Evolutionary conservation across 2,329 filamentous ascomycete genomes (phyloP).

Genomic region (Ilyonectria mors-panacis): DNA sequence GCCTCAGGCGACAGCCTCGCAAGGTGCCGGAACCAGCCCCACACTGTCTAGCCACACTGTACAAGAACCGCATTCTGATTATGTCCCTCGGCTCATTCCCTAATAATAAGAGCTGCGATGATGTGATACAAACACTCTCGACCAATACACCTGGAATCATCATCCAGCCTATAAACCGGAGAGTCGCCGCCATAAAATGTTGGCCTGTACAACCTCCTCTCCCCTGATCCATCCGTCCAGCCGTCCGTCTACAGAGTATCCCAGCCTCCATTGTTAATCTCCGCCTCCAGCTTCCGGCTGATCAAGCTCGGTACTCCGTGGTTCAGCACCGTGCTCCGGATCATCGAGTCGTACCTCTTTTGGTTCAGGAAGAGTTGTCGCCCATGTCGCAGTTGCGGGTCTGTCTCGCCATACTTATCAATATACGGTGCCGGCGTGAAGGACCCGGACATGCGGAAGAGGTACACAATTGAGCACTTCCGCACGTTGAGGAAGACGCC

Average conservation of each 20-base stretch:
- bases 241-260: constrained; percentile 71
- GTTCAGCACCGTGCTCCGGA: constrained; percentile 87
- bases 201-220: constrained; percentile 12
- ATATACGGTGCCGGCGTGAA: constrained; percentile 93
- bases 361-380: constrained; percentile 94
- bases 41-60: constrained; percentile 16
- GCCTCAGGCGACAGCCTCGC: constrained; percentile 22
- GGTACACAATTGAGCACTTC: constrained; percentile 92
- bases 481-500: constrained; percentile 98
- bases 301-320: constrained; percentile 93
- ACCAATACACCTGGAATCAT: constrained; percentile 1
- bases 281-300: constrained; percentile 89
- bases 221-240: constrained; percentile 17
- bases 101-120: constrained; percentile 1
- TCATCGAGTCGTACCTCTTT: constrained; percentile 90
- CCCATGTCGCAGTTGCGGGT: constrained; percentile 88
- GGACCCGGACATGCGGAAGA: constrained; percentile 85
- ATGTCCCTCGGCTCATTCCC: background rate
- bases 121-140: constrained; percentile 9
- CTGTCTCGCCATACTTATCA: constrained; percentile 95
- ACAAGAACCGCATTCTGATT: background rate
- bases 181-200: constrained; percentile 5
- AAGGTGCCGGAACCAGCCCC: background rate
- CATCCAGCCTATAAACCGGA: background rate
- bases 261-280: constrained; percentile 98